Base-by-base conservation (phyloP, 2,329 filamentous ascomycete species). In the Rachicladosporium sp. region DNA sequence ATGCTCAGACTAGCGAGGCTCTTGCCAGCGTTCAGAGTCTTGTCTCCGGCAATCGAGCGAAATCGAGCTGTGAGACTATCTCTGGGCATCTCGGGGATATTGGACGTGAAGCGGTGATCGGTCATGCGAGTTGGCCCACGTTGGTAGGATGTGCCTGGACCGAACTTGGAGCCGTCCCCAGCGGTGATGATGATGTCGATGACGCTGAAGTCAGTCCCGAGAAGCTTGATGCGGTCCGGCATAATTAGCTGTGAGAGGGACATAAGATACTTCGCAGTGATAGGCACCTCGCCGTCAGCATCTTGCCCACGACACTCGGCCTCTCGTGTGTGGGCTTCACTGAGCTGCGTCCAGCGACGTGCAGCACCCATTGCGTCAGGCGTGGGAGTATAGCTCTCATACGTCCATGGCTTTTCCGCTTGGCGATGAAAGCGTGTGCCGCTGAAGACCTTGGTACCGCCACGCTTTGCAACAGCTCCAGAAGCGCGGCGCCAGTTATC, bases 371-470 rank as follows among this genome's bases (percentile, higher is more conserved):
- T 12, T n/a, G 8, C 6, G 4, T 35, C 29, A 13, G n/a, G 11
- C 21, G 11, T 10, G 39, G 19, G 3, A 32, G 37, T 9, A 41
- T 37, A 19, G 42, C 41, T 4, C 42, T 23, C 10, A 19, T 70
- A 54, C 2, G 65, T 46, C 66, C 64, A 70, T 5, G 66, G 63
- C 35, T 62, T 60, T 49, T 70, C 68, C 3, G 58, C 44, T 36
- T 64, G 53, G 10, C 50, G 55, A 29, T 62, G 53, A 11, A 64
- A 48, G 9, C 65, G 54, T 8, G 46, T 56, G 10, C 67, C 67
- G 4, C 58, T 50, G 42, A 67, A 66, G 8, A 45, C 35, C 15
- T 52, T 34, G 13, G 34, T 27, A 13, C 46, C 43, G 10, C 48
- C 40, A 11, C 33, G 31, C 11, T 41, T 35, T 27, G 33, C 12